These are phyloP conservation scores for Cryptococcus wingfieldii DNA, from an alignment of 1,284 basidiomycete species.

Conservation along the genomic window DNA sequence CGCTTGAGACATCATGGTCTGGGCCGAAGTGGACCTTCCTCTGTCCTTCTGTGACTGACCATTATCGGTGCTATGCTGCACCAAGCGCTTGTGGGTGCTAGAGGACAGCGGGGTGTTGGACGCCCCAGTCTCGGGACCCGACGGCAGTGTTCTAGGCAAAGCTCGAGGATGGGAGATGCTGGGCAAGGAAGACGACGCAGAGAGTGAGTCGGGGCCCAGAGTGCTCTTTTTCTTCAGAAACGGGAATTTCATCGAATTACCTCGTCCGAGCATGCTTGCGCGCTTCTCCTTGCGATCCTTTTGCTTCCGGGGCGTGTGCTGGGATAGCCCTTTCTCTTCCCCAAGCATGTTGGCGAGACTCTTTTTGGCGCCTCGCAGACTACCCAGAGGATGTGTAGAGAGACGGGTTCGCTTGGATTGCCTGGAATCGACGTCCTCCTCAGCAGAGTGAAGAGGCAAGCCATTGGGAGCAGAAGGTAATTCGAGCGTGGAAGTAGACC, in stretches of 20 bases:
- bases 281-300: slow-evolving; percentile 15
- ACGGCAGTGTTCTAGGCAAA: neutral
- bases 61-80: neutral
- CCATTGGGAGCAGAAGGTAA: slow-evolving; percentile 34
- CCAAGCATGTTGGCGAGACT: slow-evolving; percentile 27
- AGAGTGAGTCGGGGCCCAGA: neutral
- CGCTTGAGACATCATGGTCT: slow-evolving; percentile 14
- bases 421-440: slow-evolving; percentile 13
- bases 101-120: slow-evolving; percentile 7
- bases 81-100: neutral
- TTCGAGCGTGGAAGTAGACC: slow-evolving; percentile 1
- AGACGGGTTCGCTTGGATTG: slow-evolving; percentile 27
- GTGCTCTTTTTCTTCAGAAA: slow-evolving; percentile 1
- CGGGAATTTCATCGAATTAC: slow-evolving; percentile 8
- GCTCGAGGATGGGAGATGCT: neutral
- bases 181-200: neutral
- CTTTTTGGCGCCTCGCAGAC: slow-evolving; percentile 24
- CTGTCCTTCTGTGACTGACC: slow-evolving; percentile 7
- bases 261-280: slow-evolving; percentile 20
- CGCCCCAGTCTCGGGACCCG: neutral
- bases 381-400: slow-evolving; percentile 26
- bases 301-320: slow-evolving; percentile 6
- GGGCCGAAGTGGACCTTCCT: slow-evolving; percentile 10
- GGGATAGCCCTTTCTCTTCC: slow-evolving; percentile 14
- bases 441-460: slow-evolving; percentile 11